Evolutionary conservation across 2,329 filamentous ascomycete genomes (phyloP), one percentile per base, ranked within the genome.

Genomic region (Penicillium occitanis): DNA sequence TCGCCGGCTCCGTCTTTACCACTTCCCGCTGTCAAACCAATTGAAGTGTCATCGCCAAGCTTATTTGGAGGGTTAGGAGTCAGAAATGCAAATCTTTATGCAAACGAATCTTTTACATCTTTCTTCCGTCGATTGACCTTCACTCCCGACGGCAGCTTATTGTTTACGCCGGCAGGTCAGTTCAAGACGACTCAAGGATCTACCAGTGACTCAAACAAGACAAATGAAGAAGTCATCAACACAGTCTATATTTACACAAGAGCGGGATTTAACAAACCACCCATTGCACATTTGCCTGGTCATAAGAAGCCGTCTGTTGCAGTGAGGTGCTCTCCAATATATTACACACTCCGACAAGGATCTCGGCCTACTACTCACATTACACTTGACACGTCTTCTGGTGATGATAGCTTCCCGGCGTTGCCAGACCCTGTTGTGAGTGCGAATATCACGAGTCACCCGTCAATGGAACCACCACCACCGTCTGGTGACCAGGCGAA

Each of bases 281-380:
- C 95, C 2, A 91, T 98, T 66, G 93, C 94, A 6, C 95, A 98
- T 78, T 85, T 99, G 6, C 95, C 95, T 0, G 95, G 95, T 1
- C 94, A 98, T 79, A 99, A 97, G 83, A 99, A 99, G 78, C 95
- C 95, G 0, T 98, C 95, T 0, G 92, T 99, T 11, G 95, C 93
- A 1, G 92, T 99, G 67, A 92, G 92, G 74, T 99, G 95, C 76
- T 99, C 94, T 14, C 95, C 95, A 0, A 80, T 96, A 28, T 89
- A 91, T 71, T 99, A 98, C 78, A 92, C 89, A 0, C 82, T 96
- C 25, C 88, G 95, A 48, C 87, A 90, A 72, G 80, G 83, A 0
- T 79, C 85, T 0, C 88, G 89, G 10, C 79, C 86, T 3, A 97
- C 93, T 1, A 93, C 91, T 71, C 89, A 96, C 73, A 96, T 99